Evolutionary conservation across 2,329 filamentous ascomycete genomes (phyloP), one percentile per base, ranked within the genome.

Genomic region (Fusarium torreyae): DNA sequence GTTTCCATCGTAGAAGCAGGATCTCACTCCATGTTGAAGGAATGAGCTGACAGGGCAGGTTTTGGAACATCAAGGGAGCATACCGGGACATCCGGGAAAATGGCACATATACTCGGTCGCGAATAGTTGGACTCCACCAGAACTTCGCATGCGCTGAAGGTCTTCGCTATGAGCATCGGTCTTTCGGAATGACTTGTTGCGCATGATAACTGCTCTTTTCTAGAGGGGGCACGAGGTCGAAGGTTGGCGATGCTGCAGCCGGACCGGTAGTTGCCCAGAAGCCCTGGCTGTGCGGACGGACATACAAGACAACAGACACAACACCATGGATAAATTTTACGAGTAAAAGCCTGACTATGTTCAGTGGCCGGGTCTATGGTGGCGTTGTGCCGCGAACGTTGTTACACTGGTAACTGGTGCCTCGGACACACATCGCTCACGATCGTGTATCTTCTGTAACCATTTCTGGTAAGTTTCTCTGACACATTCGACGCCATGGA

Each of bases 11-110:
- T 52, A 48, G 66, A 45, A 48, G 31, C 56, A 60, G 36, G 52
- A 71, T 69, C 48, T 60, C 49, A 38, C 43, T 65, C 59, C 55
- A 57, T 59, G 57, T 57, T 53, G 57, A 63, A 67, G 53, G 55
- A 61, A 50, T 38, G 52, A 58, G 55, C 22, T 28, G 20, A 54
- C 50, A 68, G 36, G 48, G 38, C 43, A 28, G 33, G 20, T 28
- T 39, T 18, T 26, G 61, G 24, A 33, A 24, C 40, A 38, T 55
- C 45, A 57, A 70, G 51, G 52, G 48, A 66, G 52, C 59, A 59
- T 64, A 62, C 60, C 62, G 69, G 46, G 57, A 57, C 34, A 62
- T 52, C 40, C 42, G 59, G 59, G 57, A 61, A 45, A 54, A 50
- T 44, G 58, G 52, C 40, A 52, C 48, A 43, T 51, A 44, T 51